Evolutionary conservation across 2,329 filamentous ascomycete genomes (phyloP), one percentile per base, ranked within the genome.

Genomic region (Exserohilum turcica): DNA sequence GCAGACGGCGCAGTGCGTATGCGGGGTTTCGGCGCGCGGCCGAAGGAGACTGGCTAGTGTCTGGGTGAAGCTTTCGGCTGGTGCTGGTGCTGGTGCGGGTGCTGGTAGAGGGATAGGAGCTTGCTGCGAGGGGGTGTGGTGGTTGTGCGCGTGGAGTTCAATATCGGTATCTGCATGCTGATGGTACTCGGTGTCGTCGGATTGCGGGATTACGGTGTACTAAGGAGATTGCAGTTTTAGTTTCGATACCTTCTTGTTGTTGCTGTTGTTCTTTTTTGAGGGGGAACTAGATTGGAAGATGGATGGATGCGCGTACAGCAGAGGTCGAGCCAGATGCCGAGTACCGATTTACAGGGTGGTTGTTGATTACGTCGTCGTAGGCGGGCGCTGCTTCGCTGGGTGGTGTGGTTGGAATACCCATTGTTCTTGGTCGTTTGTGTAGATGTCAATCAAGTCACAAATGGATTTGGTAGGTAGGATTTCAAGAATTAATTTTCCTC

Each of bases 1-100:
- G 57, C 68, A 71, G 38, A 59, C 49, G 32, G 68, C 63, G 55
- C 67, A 71, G 48, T 70, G 67, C 5, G 54, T 52, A 44, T 68
- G 67, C 5, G 53, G 52, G 13, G 55, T 32, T 21, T 60, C 59
- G 3, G 64, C 48, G 12, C 60, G 61, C 0, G 64, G 63, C 24
- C 54, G 54, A 43, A 70, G 59, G 9, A 67, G 53, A n/a, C 60
- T 59, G 10, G 67, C 61, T 43, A 66, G 57, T 5, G 64, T 68
- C 24, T 68, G 61, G n/a, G 54, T 56, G 13, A 68, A 36, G 5
- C 56, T 60, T 46, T 68, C 66, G 8, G 52, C 21, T 24, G 21
- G 21, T n/a, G 52, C 12, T 48, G 35, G 40, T 37, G 15, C 3
- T 16, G 43, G 2, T 19, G 38, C 6, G 6, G 60, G 21, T 5